Conservation (phyloP, 176 grass and related monocot genomes). For the Aegilops bicornis region DNA sequence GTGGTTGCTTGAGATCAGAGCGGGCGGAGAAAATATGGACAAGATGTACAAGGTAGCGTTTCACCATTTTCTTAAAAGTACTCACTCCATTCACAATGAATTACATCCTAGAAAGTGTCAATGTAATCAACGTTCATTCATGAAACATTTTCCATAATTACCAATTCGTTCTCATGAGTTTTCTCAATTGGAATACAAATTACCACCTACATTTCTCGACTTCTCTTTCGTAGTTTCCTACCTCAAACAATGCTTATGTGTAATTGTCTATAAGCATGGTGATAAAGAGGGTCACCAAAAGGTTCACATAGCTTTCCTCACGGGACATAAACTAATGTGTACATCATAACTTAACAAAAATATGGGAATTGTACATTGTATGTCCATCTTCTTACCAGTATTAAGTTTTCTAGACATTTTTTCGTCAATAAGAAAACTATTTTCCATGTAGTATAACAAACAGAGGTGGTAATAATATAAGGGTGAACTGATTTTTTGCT, state of each 20-base stretch:
- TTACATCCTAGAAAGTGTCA: background rate
- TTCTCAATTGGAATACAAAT: background rate
- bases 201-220: background rate
- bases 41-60: conserved; percentile 52
- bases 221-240: background rate
- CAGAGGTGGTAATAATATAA: too few relatives aligned
- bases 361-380: background rate
- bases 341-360: background rate
- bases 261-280: background rate
- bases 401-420: too few relatives aligned
- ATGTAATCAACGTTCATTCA: background rate
- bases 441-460: too few relatives aligned
- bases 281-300: background rate
- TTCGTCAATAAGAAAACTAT: too few relatives aligned
- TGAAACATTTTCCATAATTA: background rate
- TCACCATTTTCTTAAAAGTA: background rate
- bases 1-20: conserved; percentile 49
- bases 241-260: background rate
- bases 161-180: background rate
- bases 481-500: too few relatives aligned
- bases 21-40: conserved; percentile 21
- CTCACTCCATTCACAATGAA: background rate
- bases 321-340: background rate
- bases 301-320: background rate
- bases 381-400: background rate